phyloP scores from a whole-genome alignment of 805 yeast genomes.

The Ogataea saltuana region DNA sequence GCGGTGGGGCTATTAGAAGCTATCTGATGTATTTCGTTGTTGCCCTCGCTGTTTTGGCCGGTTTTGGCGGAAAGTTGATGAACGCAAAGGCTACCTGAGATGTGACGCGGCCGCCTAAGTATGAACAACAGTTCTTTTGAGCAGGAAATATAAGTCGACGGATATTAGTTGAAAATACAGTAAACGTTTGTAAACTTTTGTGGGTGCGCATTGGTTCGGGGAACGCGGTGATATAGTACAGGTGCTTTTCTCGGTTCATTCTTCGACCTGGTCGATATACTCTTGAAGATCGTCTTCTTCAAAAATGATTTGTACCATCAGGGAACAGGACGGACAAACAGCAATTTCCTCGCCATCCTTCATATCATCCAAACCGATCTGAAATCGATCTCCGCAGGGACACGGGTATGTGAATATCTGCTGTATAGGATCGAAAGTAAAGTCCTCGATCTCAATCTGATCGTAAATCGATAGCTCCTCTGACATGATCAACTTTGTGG shows the following conservation, averaged over 20 bases:
- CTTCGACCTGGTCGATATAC: constrained; percentile 37
- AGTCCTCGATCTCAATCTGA: constrained; percentile 95
- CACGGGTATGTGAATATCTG: constrained; percentile 92
- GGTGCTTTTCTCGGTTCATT: not conserved
- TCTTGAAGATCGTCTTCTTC: constrained; percentile 62
- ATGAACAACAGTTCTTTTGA: no score
- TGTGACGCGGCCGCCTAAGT: no score
- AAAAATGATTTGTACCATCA: constrained; percentile 89
- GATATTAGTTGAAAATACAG: not conserved
- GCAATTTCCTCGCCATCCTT: constrained; percentile 92
- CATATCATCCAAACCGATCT: constrained; percentile 80
- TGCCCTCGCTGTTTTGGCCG: constrained; percentile 20
- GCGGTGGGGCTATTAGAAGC: constrained; percentile 11
- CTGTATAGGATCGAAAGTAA: constrained; percentile 81
- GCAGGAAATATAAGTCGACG: not conserved
- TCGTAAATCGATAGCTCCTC: constrained; percentile 67
- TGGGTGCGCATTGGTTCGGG: not conserved
- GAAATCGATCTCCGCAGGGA: constrained; percentile 96
- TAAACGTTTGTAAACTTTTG: not conserved
- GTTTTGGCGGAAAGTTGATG: constrained; percentile 17
- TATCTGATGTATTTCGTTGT: constrained; percentile 17
- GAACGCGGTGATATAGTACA: not conserved
- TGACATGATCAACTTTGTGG: constrained; percentile 34
- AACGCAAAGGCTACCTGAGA: constrained; percentile 9
- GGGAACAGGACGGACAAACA: constrained; percentile 93